Base-by-base conservation (phyloP, 1,284 basidiomycete genomes). In the Cutaneotrichosporon spelunceum region DNA sequence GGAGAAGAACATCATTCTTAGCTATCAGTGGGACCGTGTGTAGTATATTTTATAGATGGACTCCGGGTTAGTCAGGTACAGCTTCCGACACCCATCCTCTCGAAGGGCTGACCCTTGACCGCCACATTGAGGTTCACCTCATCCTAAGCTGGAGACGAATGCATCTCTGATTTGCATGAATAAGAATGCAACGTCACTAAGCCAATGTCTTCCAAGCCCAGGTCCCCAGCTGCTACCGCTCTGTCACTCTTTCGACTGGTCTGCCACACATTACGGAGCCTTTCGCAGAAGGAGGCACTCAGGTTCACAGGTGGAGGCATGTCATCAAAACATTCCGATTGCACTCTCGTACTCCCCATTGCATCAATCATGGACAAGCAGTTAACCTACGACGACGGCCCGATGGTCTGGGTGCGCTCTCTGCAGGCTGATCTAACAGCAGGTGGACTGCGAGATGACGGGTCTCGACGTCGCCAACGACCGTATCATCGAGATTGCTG, bases 361-460 rank as follows among this genome's bases (percentile, higher is more conserved):
- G 23, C 39, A 48, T 48, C 27, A 30, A 53, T 19, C 21, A 59
- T 59, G 57, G 14, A 14, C 9, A 19, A 64, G 39, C 67, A 71
- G 30, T 66, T 78, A 26, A 61, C 59, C n/a, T 76, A 76, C 60
- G 69, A 75, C 57, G 76, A 79, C 57, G 78, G 78, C 4, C 78
- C 78, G 2, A 68, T 79, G 36, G 75, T 79, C 45, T 79, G 78
- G 78, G 78, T 77, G 29, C 56, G 76, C 34, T 3, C 19, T 11
- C 19, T 9, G 5, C 14, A 4, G 14, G 9, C 16, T 9, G 27
- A 9, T 34, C 34, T 60, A 27, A 55, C 30, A 34, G 13, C 59
- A 76, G 80, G 76, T 81, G 39, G 79, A 82, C 64, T 81, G 79
- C 72, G 80, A 82, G 67, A 82, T 82, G 81, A 81, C 81, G 8